Conservation (phyloP, 1,284 basidiomycete species). For the Apiotrichum gamsii region DNA sequence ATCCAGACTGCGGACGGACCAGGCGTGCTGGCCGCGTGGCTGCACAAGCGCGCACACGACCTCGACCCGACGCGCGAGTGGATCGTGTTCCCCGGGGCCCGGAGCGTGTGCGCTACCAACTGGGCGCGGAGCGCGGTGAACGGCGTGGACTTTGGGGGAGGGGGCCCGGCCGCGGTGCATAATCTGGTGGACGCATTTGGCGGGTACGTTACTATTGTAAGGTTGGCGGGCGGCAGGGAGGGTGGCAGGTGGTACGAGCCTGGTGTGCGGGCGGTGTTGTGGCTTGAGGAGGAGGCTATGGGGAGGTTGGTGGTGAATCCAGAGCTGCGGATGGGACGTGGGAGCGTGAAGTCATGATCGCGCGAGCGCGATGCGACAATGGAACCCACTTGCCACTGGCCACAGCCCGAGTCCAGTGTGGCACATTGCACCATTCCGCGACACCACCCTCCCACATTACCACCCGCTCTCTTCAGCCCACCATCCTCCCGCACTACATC, state of each 20-base stretch:
- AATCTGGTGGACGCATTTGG: constrained; percentile 8
- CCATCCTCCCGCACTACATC: too few species aligned
- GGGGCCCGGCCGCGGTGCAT: constrained; percentile 33
- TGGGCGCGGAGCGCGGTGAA: constrained; percentile 49
- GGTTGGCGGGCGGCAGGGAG: neutral
- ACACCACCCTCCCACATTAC: too few species aligned
- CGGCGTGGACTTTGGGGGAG: constrained; percentile 45
- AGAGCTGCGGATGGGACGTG: too few species aligned
- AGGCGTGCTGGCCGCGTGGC: constrained; percentile 35
- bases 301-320: constrained; percentile 3
- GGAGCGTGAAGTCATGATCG: too few species aligned
- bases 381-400: too few species aligned
- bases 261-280: constrained; percentile 6
- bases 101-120: constrained; percentile 47
- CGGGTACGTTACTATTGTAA: constrained; percentile 4
- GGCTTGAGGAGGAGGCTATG: constrained; percentile 11
- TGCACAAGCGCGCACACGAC: constrained; percentile 48
- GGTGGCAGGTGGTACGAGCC: constrained; percentile 12
- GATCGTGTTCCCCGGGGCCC: constrained; percentile 48
- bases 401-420: too few species aligned
- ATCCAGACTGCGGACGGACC: constrained; percentile 32
- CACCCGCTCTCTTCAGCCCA: too few species aligned
- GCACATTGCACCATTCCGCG: too few species aligned
- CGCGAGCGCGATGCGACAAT: too few species aligned
- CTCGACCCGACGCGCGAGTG: constrained; percentile 40